Conservation (phyloP, 148 eudicot genomes). For the Chenopodium album region DNA sequence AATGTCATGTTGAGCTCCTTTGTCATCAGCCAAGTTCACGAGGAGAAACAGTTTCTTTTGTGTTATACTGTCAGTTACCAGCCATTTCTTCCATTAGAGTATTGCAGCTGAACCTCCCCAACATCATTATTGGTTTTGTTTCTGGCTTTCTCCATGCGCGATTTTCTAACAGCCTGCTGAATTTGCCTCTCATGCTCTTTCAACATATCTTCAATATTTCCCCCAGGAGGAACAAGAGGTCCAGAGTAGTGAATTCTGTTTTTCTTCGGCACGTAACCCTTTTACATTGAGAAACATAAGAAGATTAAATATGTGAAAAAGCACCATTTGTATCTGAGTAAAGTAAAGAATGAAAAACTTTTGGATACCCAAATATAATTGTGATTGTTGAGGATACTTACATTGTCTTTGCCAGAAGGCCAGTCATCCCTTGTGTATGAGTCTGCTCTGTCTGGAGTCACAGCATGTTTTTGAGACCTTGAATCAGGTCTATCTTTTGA, state of each 20-base stretch:
- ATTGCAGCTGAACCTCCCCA: slow-evolving; percentile 8
- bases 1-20: slow-evolving; percentile 13
- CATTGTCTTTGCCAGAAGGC: slow-evolving; percentile 41
- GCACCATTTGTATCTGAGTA: neutral
- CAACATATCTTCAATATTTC: slow-evolving; percentile 37
- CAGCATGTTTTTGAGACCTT: slow-evolving; percentile 33
- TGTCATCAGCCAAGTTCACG: neutral
- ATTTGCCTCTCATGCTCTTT: slow-evolving; percentile 40
- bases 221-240: slow-evolving; percentile 33
- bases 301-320: neutral
- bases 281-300: neutral
- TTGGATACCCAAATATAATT: neutral
- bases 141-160: slow-evolving; percentile 32
- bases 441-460: slow-evolving; percentile 19
- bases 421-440: slow-evolving; percentile 38
- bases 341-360: neutral
- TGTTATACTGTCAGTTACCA: neutral
- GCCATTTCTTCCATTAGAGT: slow-evolving; percentile 25
- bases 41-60: neutral
- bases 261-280: slow-evolving; percentile 28
- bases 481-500: slow-evolving; percentile 38
- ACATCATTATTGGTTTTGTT: slow-evolving; percentile 7
- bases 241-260: slow-evolving; percentile 33
- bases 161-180: slow-evolving; percentile 32
- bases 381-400: slow-evolving; percentile 26